phyloP scores from a whole-genome alignment of 106 monocot species.

The Amphibolis antarctica region DNA sequence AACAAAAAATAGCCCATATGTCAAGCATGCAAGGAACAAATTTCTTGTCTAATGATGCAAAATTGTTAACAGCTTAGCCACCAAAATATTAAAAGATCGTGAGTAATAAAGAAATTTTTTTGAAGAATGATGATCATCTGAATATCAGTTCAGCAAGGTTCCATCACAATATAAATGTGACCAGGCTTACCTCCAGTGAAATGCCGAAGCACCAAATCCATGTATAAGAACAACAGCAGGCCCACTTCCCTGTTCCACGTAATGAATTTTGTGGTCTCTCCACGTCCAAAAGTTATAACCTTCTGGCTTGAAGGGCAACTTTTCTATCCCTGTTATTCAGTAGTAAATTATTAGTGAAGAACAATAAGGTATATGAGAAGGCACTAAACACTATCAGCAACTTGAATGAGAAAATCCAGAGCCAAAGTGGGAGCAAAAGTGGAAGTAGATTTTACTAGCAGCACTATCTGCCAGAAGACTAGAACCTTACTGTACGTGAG shows the following conservation, averaged over 20 bases:
- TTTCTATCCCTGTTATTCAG: constrained; percentile 48
- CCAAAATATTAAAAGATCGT: too few species aligned
- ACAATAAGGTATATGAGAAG: background rate
- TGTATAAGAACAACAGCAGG: constrained; percentile 82
- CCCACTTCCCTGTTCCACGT: constrained; percentile 74
- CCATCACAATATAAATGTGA: background rate
- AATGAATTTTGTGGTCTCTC: constrained; percentile 90
- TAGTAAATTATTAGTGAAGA: background rate
- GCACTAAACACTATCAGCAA: background rate
- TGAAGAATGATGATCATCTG: too few species aligned
- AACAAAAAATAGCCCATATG: too few species aligned
- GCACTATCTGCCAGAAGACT: too few species aligned
- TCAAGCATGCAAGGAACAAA: too few species aligned
- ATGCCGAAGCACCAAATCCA: constrained; percentile 96
- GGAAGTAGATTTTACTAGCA: too few species aligned
- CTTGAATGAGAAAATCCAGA: background rate
- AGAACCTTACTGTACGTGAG: too few species aligned
- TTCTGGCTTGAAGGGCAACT: constrained; percentile 67
- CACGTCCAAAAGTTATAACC: constrained; percentile 96
- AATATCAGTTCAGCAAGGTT: too few species aligned
- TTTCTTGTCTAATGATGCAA: too few species aligned
- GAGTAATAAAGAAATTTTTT: too few species aligned
- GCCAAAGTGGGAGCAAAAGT: too few species aligned
- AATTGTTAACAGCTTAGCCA: too few species aligned
- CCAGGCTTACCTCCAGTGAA: constrained; percentile 77